Percentiles rank a stretch among this genome's conserved stretches.
Evolutionary conservation across 768 basidiomycete genomes (phyloP).

Genomic region (Tylopilus balloui): DNA sequence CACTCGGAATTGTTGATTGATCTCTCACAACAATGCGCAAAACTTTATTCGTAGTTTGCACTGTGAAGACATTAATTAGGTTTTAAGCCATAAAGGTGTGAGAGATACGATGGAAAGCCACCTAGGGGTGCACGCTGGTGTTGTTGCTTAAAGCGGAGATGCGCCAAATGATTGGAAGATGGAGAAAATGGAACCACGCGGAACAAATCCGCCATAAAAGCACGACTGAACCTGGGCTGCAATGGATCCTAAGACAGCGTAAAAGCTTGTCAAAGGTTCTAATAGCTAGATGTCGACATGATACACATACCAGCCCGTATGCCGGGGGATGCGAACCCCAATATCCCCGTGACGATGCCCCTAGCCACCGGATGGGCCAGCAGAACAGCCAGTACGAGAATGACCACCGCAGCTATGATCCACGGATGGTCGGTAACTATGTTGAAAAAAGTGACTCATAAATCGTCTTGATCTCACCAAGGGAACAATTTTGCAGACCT

Average conservation of each 20-base stretch:
- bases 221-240: neutral
- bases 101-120: too few species aligned
- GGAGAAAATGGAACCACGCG: neutral
- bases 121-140: too few species aligned
- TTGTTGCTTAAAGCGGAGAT: neutral
- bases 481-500: neutral
- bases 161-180: slow-evolving; percentile 10
- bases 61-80: too few species aligned
- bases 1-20: too few species aligned
- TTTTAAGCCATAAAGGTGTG: too few species aligned
- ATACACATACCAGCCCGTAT: slow-evolving; percentile 5
- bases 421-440: neutral
- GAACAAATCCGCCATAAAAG: slow-evolving; percentile 1
- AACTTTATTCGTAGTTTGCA: too few species aligned
- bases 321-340: neutral
- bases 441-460: neutral
- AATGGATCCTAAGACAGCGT: slow-evolving; percentile 2
- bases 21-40: too few species aligned
- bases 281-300: neutral
- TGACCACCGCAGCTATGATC: fast-evolving
- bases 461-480: neutral
- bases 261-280: neutral
- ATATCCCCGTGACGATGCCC: fast-evolving
- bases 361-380: neutral
- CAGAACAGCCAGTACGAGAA: neutral